Percentiles rank a stretch among this genome's conserved stretches.
These are phyloP conservation scores for Dicorynia guianensis DNA, from an alignment of 306 rosid species.

Conservation along the genomic window DNA sequence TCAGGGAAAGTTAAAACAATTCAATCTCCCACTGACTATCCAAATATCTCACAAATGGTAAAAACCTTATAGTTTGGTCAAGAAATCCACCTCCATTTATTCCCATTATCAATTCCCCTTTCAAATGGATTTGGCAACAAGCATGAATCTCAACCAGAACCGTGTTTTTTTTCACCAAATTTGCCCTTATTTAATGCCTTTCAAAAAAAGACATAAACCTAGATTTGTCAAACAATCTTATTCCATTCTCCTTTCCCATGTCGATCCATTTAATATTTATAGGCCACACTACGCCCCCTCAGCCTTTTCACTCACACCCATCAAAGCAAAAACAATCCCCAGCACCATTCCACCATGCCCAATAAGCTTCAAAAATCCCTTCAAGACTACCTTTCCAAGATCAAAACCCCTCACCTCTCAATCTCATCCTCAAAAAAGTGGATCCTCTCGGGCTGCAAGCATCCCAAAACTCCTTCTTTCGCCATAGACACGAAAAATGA, in stretches of 20 bases:
- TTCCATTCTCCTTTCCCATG: not conserved
- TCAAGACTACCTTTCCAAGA: constrained; percentile 60
- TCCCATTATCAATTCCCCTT: not conserved
- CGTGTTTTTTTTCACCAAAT: constrained; percentile 30
- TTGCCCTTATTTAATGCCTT: not conserved
- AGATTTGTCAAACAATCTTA: not conserved
- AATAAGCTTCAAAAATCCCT: constrained; percentile 64
- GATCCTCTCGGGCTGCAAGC: constrained; percentile 67
- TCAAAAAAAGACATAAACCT: not conserved
- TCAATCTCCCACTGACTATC: constrained; percentile 19
- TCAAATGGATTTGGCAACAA: constrained; percentile 22
- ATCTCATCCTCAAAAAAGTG: constrained; percentile 54
- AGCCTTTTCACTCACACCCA: not conserved
- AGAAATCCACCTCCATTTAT: not conserved
- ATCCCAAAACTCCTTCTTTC: constrained; percentile 75
- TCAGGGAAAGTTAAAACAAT: not conserved
- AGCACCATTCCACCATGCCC: constrained; percentile 49
- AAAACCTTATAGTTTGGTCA: not conserved
- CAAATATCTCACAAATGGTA: constrained; percentile 22
- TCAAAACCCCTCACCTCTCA: constrained; percentile 52
- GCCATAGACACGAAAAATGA: constrained; percentile 42
- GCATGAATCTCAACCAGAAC: constrained; percentile 17
- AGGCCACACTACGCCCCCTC: not conserved
- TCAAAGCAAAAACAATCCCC: not conserved
- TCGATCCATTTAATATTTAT: constrained; percentile 23